phyloP scores from a whole-genome alignment of 306 rosid genomes.

The Hylodesmum podocarpum region DNA sequence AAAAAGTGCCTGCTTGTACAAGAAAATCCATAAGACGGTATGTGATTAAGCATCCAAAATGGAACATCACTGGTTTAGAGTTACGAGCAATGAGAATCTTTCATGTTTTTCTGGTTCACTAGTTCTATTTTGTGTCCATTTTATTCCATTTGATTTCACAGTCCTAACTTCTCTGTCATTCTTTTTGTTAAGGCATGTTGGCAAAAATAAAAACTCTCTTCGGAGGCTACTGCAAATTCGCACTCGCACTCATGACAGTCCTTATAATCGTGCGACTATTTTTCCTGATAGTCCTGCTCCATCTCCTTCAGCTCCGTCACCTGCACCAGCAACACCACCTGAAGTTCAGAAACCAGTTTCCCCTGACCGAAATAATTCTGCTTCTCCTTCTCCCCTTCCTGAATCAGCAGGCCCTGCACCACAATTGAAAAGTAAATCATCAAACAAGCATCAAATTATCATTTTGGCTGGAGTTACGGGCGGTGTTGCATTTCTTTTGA shows the following conservation, averaged over 20 bases:
- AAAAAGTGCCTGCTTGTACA: slow-evolving; percentile 43
- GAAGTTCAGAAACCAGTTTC: neutral
- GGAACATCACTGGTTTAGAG: neutral
- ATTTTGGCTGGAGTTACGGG: slow-evolving; percentile 58
- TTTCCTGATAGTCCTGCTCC: neutral
- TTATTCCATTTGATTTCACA: neutral
- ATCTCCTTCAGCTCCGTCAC: slow-evolving; percentile 23
- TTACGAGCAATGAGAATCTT: slow-evolving; percentile 5
- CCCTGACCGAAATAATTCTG: neutral
- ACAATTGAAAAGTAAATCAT: neutral
- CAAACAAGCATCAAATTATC: neutral
- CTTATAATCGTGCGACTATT: neutral
- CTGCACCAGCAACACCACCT: slow-evolving; percentile 17
- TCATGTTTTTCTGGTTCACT: slow-evolving; percentile 10
- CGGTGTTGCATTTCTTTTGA: slow-evolving; percentile 38
- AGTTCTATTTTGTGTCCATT: slow-evolving; percentile 8
- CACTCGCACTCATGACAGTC: neutral
- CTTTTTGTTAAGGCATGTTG: slow-evolving; percentile 39
- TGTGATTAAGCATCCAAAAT: slow-evolving; percentile 37
- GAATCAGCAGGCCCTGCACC: neutral
- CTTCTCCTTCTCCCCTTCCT: slow-evolving; percentile 38
- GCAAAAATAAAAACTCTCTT: slow-evolving; percentile 26
- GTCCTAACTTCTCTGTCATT: slow-evolving; percentile 6
- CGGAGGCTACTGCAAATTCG: slow-evolving; percentile 29
- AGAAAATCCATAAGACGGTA: slow-evolving; percentile 50